Evolutionary conservation across 495 filamentous ascomycete species (phyloP).

Genomic region (Penicillium turbatum): DNA sequence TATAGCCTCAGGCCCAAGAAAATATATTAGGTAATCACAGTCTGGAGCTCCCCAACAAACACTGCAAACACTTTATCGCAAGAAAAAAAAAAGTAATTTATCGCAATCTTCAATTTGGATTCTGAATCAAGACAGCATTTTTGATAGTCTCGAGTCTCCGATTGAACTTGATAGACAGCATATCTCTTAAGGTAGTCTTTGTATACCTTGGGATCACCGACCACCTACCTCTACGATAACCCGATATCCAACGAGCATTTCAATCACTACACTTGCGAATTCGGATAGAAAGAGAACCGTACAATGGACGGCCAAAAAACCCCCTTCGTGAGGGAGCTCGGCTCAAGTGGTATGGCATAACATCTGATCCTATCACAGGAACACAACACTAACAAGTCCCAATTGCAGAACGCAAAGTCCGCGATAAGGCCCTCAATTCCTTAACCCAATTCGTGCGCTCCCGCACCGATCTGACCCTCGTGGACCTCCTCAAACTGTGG

Average conservation of each 20-base stretch:
- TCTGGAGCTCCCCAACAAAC: constrained; percentile 23
- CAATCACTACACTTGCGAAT: constrained; percentile 5
- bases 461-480: constrained; percentile 57
- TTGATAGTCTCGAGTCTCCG: constrained; percentile 1
- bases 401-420: constrained; percentile 68
- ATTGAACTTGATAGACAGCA: neutral
- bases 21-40: neutral
- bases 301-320: constrained; percentile 55
- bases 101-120: constrained; percentile 19
- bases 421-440: constrained; percentile 74
- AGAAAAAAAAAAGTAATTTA: constrained; percentile 36
- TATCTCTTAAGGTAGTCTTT: neutral
- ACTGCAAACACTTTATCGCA: constrained; percentile 32
- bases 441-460: constrained; percentile 73
- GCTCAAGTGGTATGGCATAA: constrained; percentile 60
- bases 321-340: constrained; percentile 71
- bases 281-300: neutral
- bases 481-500: constrained; percentile 90
- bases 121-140: constrained; percentile 9
- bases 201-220: neutral
- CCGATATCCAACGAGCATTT: neutral
- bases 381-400: constrained; percentile 3
- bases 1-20: neutral
- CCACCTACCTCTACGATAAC: too few relatives aligned
- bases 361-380: neutral